Evolutionary conservation across 441 rosid genomes (phyloP).

Genomic region (Cnidoscolus chayamansa): DNA sequence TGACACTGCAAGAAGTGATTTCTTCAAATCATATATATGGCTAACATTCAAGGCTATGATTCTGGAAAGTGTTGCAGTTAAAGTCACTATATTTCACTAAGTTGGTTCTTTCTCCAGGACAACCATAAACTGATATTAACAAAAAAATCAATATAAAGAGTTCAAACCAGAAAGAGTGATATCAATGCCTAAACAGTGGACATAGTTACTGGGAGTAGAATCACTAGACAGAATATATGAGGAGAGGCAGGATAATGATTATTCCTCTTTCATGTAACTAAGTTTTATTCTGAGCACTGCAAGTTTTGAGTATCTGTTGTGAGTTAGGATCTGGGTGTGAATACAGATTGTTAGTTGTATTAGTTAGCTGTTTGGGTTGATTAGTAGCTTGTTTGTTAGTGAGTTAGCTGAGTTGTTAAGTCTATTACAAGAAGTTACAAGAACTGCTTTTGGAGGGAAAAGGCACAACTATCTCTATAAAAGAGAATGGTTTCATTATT

Average conservation of each 20-base stretch:
- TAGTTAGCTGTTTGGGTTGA: too few relatives aligned
- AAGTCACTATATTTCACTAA: background rate
- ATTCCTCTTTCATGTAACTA: background rate
- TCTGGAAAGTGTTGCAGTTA: background rate
- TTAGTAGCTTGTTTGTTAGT: too few relatives aligned
- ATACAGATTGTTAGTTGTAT: too few relatives aligned
- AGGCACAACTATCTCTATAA: too few relatives aligned
- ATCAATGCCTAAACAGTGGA: background rate
- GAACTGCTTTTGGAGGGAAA: too few relatives aligned
- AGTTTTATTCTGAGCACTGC: background rate
- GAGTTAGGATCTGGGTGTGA: too few relatives aligned
- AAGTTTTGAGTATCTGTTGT: background rate
- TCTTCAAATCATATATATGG: background rate
- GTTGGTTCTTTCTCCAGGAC: background rate
- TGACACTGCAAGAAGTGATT: background rate
- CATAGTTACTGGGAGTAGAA: background rate
- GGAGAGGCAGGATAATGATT: background rate
- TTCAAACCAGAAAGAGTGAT: background rate
- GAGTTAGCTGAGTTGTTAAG: too few relatives aligned
- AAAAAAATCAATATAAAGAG: background rate
- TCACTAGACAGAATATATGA: background rate
- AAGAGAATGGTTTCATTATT: too few relatives aligned
- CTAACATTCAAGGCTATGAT: background rate
- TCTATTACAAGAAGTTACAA: too few relatives aligned
- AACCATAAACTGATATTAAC: background rate